Conservation (phyloP, 139 green algal genomes). For the Nannochloris sp. region DNA sequence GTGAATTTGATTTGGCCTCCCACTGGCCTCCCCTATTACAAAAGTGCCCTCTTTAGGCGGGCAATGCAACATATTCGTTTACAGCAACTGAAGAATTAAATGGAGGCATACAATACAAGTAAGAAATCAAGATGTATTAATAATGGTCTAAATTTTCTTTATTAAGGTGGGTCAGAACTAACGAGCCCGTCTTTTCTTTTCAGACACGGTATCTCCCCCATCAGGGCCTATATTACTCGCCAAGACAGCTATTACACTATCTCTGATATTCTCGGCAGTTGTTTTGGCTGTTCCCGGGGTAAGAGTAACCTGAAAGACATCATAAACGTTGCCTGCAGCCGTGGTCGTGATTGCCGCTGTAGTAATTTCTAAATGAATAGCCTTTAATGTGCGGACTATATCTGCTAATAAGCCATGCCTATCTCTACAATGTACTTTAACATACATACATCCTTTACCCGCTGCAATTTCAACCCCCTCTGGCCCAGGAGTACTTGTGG, state of each 20-base stretch:
- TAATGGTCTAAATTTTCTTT: no score
- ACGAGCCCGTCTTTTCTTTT: no score
- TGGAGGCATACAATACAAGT: no score
- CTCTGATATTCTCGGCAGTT: not conserved
- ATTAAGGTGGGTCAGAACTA: no score
- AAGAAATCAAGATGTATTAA: no score
- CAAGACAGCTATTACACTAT: not conserved
- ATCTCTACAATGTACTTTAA: constrained; percentile 59
- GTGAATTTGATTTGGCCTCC: no score
- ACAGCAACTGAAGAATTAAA: no score
- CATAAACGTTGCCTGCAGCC: constrained; percentile 38
- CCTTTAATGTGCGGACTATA: constrained; percentile 45
- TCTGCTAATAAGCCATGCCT: constrained; percentile 55
- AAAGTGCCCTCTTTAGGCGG: no score
- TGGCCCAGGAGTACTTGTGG: not conserved
- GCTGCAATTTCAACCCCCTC: constrained; percentile 26
- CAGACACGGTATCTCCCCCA: no score
- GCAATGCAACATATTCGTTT: no score
- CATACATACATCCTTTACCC: constrained; percentile 9
- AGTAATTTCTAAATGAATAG: constrained; percentile 59
- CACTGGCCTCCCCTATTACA: no score
- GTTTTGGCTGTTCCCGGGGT: not conserved
- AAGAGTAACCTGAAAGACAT: constrained; percentile 56
- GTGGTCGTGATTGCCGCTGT: constrained; percentile 62
- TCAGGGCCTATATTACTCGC: no score